Base-by-base conservation (phyloP, 116 monocot genomes). In the Trichopus zeylanicus region DNA sequence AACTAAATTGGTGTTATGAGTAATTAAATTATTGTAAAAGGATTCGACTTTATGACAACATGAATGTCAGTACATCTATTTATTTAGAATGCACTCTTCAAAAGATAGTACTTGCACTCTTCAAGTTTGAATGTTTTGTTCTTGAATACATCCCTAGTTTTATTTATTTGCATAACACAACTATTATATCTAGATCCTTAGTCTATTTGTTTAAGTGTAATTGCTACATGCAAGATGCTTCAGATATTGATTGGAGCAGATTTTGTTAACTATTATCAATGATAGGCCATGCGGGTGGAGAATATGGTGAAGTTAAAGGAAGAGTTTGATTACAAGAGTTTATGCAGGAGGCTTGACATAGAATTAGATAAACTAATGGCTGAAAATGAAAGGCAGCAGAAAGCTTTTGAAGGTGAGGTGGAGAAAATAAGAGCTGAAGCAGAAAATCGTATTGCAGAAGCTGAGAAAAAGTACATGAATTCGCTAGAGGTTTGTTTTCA, bases 301-400 rank as follows among this genome's bases (percentile, higher is more conserved):
- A 98, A 98, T 53, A 98, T 89, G 81, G 80, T 98, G 49, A 91
- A 85, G 63, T 46, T 98, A 22, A 98, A 98, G 75, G 97, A 98
- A 62, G 97, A 98, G 69, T 86, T 98, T 68, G 97, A 98, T 72
- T 98, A 91, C 60, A 89, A 98, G 70, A 91, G 84, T 67, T 65
- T 91, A 49, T 98, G 81, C 64, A 74, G 84, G 68, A 91, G 80
- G 71, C 87, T 98, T 71, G 91, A 98, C 57, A 67, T 75, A 67
- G 86, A 98, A 59, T 53, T 98, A 51, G 97, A 98, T 63, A 81
- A 78, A 69, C 60, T 87, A 38, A 73, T 86, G 55, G 78, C 97
- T 60, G 97, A 91, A 68, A 91, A 86, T 74, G 97, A 98, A 71
- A 87, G 97, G 46, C 75, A 81, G 33, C 71, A 64, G 46, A 90